Evolutionary conservation across 257 asterid species (phyloP).

Genomic region (Fraxinus excelsior): DNA sequence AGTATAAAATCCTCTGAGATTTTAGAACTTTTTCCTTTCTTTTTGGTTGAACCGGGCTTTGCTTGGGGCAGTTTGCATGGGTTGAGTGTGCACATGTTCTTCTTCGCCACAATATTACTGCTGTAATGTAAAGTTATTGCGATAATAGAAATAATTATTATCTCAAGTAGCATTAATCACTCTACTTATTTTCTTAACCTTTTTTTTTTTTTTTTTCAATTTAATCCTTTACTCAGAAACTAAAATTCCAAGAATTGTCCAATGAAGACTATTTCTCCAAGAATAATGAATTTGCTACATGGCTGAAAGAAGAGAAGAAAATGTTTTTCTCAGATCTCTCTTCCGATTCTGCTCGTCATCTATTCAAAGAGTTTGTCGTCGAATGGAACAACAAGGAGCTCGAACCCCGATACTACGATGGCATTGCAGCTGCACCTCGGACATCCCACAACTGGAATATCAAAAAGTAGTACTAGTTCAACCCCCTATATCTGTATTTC

Average conservation of each 20-base stretch:
- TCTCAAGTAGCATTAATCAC: background rate
- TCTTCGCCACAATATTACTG: background rate
- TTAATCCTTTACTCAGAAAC: conserved; percentile 44
- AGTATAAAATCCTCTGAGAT: background rate
- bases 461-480: conserved; percentile 37
- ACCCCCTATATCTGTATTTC: background rate
- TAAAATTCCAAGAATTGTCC: conserved; percentile 62
- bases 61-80: background rate
- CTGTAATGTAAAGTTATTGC: background rate
- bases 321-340: conserved; percentile 79
- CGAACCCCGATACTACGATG: conserved; percentile 70
- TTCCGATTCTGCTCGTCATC: conserved; percentile 62
- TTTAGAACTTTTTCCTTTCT: background rate
- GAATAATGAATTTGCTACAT: conserved; percentile 82
- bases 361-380: conserved; percentile 63
- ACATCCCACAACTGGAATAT: conserved; percentile 87
- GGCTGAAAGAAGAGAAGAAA: conserved; percentile 80
- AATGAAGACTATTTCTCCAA: conserved; percentile 83
- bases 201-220: too few relatives aligned
- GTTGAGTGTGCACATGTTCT: background rate
- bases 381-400: conserved; percentile 78
- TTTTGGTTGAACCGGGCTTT: background rate
- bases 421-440: conserved; percentile 77
- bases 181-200: background rate
- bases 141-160: background rate